A percentile compares a stretch with the other conserved stretches of the same genome.
Evolutionary conservation across 116 monocot genomes (phyloP).

Genomic region (Posidonia oceanica): DNA sequence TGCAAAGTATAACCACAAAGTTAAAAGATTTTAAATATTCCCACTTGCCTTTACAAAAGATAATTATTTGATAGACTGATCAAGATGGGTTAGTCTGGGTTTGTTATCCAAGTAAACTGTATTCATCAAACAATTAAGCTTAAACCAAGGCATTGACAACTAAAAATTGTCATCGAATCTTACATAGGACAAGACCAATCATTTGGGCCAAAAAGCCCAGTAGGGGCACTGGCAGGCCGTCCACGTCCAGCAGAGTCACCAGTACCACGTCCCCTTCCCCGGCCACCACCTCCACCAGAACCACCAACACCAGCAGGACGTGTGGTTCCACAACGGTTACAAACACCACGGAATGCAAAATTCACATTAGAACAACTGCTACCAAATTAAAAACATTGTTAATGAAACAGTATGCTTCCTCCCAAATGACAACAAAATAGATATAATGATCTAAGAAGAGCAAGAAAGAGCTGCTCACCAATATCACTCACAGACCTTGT

Average conservation of each 20-base stretch:
- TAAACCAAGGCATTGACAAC: no score
- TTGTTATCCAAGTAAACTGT: no score
- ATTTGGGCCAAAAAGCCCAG: conserved; percentile 97
- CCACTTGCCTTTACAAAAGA: no score
- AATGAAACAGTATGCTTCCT: not conserved
- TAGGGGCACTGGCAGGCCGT: conserved; percentile 40
- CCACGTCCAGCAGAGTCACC: conserved; percentile 48
- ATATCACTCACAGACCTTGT: conserved; percentile 99
- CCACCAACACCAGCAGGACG: conserved; percentile 95
- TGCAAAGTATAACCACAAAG: no score
- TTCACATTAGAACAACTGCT: conserved; percentile 94
- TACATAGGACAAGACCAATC: conserved; percentile 99
- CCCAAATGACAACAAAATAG: not conserved
- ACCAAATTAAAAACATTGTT: conserved; percentile 3
- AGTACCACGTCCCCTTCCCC: conserved; percentile 70
- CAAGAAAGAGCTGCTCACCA: conserved; percentile 88
- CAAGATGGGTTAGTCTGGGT: no score
- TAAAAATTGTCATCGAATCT: conserved; percentile 10
- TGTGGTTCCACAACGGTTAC: conserved; percentile 90
- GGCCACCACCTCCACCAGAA: conserved; percentile 45
- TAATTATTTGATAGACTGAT: no score
- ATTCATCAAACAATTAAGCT: no score
- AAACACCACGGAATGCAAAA: conserved; percentile 99
- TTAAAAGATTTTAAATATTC: no score
- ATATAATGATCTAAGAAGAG: conserved; percentile 8